Conservation (phyloP, 257 asterid species). For the Ligustrum vulgare region DNA sequence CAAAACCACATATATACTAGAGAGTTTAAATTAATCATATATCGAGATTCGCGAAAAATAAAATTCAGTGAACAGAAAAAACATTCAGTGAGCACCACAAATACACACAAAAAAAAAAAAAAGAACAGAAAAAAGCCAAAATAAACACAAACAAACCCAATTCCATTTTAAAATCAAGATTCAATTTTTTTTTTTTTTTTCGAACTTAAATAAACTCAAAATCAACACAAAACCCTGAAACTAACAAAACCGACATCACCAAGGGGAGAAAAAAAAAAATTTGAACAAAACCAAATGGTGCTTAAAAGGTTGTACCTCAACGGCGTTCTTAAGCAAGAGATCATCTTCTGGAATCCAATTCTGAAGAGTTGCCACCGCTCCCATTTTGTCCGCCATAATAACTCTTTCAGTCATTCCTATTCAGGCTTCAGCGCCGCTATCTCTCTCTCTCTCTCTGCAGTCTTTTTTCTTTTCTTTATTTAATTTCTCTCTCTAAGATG, state of each 20-base stretch:
- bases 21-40: neutral
- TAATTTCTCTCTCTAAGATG: conserved; percentile 10
- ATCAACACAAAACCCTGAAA: conserved; percentile 15
- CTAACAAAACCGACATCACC: conserved; percentile 8
- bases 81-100: too few species aligned
- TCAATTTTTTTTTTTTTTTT: neutral
- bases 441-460: conserved; percentile 20
- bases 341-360: conserved; percentile 68
- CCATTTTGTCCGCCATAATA: conserved; percentile 54
- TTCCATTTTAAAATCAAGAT: conserved; percentile 10
- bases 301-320: conserved; percentile 51
- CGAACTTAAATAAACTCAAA: conserved; percentile 13
- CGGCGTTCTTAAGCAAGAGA: conserved; percentile 58
- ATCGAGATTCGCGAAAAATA: neutral
- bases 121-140: neutral
- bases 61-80: neutral
- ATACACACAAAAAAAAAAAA: neutral
- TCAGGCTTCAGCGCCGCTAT: conserved; percentile 37
- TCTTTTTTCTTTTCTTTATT: conserved; percentile 13
- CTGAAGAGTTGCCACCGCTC: conserved; percentile 50
- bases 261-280: neutral
- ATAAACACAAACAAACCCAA: conserved; percentile 12
- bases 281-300: neutral
- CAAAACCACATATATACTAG: conserved; percentile 11
- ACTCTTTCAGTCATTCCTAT: too few species aligned